Conservation (phyloP, 2,329 filamentous ascomycete species). For the Colletotrichum sp. region DNA sequence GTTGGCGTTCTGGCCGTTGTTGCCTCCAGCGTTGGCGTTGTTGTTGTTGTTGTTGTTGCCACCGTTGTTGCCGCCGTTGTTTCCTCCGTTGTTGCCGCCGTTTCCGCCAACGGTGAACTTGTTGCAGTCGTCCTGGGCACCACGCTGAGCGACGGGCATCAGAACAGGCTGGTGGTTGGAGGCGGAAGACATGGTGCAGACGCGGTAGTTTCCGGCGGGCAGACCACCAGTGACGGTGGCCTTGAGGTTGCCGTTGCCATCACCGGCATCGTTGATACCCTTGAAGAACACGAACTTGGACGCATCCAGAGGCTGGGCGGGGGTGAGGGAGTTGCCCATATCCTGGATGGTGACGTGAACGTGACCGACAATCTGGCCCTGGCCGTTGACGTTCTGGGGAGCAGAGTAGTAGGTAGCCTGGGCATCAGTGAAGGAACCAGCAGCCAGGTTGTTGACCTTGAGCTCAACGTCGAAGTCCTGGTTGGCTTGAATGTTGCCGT, state of each 20-base stretch:
- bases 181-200: conserved; percentile 68
- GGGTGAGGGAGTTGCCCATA: conserved; percentile 55
- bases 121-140: conserved; percentile 67
- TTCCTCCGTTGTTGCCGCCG: conserved; percentile 23
- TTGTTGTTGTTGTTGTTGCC: conserved; percentile 21
- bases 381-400: conserved; percentile 55
- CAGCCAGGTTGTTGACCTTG: conserved; percentile 55
- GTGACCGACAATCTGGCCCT: conserved; percentile 61
- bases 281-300: conserved; percentile 67
- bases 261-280: conserved; percentile 67
- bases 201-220: conserved; percentile 66
- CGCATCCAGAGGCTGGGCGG: conserved; percentile 56
- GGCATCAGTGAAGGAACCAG: conserved; percentile 67
- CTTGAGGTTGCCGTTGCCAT: conserved; percentile 58
- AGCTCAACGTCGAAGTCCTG: conserved; percentile 59
- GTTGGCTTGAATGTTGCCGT: conserved; percentile 50
- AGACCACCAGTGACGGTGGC: conserved; percentile 63
- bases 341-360: conserved; percentile 65
- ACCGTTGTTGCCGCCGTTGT: conserved; percentile 11
- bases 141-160: conserved; percentile 71
- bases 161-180: conserved; percentile 70
- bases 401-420: conserved; percentile 65
- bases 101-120: conserved; percentile 25
- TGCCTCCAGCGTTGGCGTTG: conserved; percentile 11
- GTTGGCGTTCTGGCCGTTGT: conserved; percentile 15